phyloP scores from a whole-genome alignment of 1,284 basidiomycete genomes.

The Trametes sp. region DNA sequence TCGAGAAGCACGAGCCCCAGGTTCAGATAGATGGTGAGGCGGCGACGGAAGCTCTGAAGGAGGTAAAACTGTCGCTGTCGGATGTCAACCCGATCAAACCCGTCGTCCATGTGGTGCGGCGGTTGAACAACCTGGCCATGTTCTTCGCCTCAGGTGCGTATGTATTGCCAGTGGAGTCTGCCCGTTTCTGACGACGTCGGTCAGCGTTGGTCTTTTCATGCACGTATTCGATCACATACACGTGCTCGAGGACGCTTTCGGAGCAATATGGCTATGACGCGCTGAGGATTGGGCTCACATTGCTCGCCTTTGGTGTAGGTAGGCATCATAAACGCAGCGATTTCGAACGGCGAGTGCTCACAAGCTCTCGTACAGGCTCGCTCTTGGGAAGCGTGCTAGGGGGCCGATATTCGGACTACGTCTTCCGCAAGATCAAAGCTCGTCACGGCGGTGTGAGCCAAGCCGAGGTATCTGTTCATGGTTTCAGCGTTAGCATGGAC shows the following conservation, averaged over 20 bases:
- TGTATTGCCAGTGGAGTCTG: neutral
- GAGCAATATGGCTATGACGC: slow-evolving; percentile 73
- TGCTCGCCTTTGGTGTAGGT: slow-evolving; percentile 80
- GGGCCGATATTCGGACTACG: slow-evolving; percentile 79
- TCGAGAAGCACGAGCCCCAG: slow-evolving; percentile 28
- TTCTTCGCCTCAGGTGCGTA: slow-evolving; percentile 72
- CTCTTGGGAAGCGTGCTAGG: slow-evolving; percentile 77
- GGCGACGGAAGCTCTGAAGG: slow-evolving; percentile 31
- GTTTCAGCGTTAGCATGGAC: neutral
- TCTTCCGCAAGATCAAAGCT: slow-evolving; percentile 61
- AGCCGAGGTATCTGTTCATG: slow-evolving; percentile 63
- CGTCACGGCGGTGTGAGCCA: slow-evolving; percentile 66
- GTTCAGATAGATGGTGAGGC: neutral
- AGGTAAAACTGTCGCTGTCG: slow-evolving; percentile 63
- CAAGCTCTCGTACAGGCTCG: slow-evolving; percentile 37
- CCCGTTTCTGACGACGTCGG: neutral
- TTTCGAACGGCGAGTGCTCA: neutral
- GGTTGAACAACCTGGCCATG: slow-evolving; percentile 72
- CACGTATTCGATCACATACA: slow-evolving; percentile 75
- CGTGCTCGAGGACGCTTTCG: slow-evolving; percentile 73
- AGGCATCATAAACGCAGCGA: neutral
- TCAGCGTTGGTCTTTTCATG: slow-evolving; percentile 75
- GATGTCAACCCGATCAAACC: slow-evolving; percentile 81
- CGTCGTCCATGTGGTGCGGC: slow-evolving; percentile 61
- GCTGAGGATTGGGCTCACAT: slow-evolving; percentile 76